A percentile compares a stretch with the other conserved stretches of the same genome.
phyloP scores from a whole-genome alignment of 768 basidiomycete species.

The Coprinopsis sp. region DNA sequence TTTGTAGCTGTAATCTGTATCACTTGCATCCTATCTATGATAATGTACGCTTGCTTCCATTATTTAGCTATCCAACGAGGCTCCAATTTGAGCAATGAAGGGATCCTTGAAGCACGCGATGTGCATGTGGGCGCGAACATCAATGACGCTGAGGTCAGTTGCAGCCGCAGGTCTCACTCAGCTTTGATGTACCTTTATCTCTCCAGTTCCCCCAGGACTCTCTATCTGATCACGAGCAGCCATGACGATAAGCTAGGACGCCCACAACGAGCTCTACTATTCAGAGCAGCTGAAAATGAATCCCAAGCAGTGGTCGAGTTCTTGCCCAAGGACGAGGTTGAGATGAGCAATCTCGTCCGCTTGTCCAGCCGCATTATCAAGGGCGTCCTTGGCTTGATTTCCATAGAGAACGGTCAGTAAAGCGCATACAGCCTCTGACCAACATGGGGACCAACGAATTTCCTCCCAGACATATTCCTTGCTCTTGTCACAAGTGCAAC shows the following conservation, averaged over 20 bases:
- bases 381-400: conserved; percentile 81
- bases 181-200: conserved; percentile 70
- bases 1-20: neutral
- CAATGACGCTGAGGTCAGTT: neutral
- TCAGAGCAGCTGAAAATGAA: conserved; percentile 54
- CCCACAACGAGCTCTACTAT: conserved; percentile 62
- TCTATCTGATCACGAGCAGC: conserved; percentile 68
- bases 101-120: no score
- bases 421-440: neutral
- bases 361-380: conserved; percentile 71
- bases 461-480: conserved; percentile 70
- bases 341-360: conserved; percentile 57
- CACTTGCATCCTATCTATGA: no score
- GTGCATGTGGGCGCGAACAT: no score
- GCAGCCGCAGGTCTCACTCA: neutral
- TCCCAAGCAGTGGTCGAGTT: conserved; percentile 86
- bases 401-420: conserved; percentile 59
- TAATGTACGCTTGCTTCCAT: no score
- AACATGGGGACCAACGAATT: conserved; percentile 7
- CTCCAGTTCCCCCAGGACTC: conserved; percentile 57
- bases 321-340: conserved; percentile 65
- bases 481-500: conserved; percentile 74
- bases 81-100: no score
- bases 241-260: conserved; percentile 60
- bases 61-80: no score